Conservation (phyloP, 1,284 basidiomycete genomes). For the Grifola frondosa region DNA sequence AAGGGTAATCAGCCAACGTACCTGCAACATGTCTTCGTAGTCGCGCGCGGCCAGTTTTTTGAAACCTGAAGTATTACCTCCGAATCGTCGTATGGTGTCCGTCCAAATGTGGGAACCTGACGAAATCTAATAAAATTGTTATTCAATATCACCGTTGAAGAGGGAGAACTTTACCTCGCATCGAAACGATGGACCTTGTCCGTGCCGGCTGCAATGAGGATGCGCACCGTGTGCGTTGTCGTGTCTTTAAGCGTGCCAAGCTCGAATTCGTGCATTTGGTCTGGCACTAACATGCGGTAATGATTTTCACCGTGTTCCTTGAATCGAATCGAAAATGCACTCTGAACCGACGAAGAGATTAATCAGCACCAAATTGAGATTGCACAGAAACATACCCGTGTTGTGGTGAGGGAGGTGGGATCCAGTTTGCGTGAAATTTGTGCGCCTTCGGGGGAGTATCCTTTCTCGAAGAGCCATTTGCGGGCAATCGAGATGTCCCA, state of each 20-base stretch:
- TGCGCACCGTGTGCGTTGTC: constrained; percentile 22
- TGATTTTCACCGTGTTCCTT: constrained; percentile 12
- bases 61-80: constrained; percentile 24
- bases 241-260: constrained; percentile 27
- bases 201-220: constrained; percentile 15
- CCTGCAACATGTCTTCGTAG: constrained; percentile 32
- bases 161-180: constrained; percentile 9
- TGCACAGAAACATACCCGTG: constrained; percentile 1
- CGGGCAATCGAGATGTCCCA: constrained; percentile 5
- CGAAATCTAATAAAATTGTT: constrained; percentile 19
- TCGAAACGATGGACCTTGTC: constrained; percentile 16
- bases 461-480: constrained; percentile 12
- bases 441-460: constrained; percentile 1
- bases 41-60: constrained; percentile 29
- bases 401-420: background rate
- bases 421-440: constrained; percentile 12
- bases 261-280: constrained; percentile 28
- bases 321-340: constrained; percentile 30
- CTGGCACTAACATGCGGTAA: constrained; percentile 17
- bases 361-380: constrained; percentile 1
- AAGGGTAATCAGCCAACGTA: constrained; percentile 1
- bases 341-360: constrained; percentile 20
- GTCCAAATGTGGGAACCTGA: constrained; percentile 28
- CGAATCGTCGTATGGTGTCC: constrained; percentile 28
- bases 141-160: background rate